Conservation (phyloP, 345 rosid genomes). For the Reutealis trisperma region DNA sequence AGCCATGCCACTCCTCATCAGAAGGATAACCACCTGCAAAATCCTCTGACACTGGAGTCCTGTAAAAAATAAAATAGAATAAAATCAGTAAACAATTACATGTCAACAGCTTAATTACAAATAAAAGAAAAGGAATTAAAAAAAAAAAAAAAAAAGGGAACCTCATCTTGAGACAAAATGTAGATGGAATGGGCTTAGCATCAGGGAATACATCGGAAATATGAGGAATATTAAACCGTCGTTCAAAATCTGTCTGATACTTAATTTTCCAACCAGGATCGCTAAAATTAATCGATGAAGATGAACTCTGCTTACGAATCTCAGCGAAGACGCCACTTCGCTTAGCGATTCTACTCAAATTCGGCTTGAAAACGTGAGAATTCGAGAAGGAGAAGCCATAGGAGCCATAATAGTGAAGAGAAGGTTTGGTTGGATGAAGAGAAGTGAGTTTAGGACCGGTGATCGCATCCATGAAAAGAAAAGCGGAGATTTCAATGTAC, state of each 20-base stretch:
- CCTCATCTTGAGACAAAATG: constrained; percentile 94
- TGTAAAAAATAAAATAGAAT: constrained; percentile 15
- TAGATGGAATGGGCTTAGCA: constrained; percentile 65
- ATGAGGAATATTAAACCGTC: constrained; percentile 76
- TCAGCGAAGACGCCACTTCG: constrained; percentile 10
- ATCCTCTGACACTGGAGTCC: constrained; percentile 69
- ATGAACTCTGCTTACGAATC: constrained; percentile 21
- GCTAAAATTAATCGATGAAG: constrained; percentile 50
- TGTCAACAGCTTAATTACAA: neutral
- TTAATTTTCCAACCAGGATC: constrained; percentile 80
- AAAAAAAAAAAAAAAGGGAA: constrained; percentile 4
- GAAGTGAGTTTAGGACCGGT: neutral
- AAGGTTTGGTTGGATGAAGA: neutral
- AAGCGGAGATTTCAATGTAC: neutral
- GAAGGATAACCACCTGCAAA: constrained; percentile 80
- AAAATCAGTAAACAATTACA: neutral
- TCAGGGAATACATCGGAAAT: constrained; percentile 72
- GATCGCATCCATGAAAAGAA: constrained; percentile 14
- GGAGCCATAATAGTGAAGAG: neutral
- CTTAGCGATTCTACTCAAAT: neutral
- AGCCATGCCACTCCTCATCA: constrained; percentile 96
- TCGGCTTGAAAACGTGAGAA: constrained; percentile 11
- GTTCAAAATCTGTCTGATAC: constrained; percentile 69
- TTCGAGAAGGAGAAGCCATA: neutral
- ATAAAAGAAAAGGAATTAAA: neutral